Evolutionary conservation across 768 basidiomycete species (phyloP).

Genomic region (Lactifluus volemus): DNA sequence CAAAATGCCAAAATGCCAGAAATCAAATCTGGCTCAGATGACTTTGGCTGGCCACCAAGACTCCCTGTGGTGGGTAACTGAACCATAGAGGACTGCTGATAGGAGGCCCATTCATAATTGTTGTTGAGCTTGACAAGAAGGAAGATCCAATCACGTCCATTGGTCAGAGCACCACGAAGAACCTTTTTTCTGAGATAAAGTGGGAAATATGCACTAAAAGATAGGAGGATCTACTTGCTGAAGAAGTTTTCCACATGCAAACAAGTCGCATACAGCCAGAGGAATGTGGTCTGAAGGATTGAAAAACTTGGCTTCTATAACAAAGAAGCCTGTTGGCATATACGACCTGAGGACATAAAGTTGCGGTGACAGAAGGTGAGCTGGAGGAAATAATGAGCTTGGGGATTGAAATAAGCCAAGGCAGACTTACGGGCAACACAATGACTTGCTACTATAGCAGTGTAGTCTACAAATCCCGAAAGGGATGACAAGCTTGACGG

Average conservation of each 20-base stretch:
- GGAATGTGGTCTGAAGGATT: background rate
- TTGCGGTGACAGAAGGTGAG: background rate
- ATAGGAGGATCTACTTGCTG: background rate
- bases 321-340: background rate
- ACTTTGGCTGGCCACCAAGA: background rate
- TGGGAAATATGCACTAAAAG: background rate
- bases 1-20: background rate
- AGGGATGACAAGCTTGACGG: background rate
- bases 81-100: background rate
- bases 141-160: background rate
- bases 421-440: background rate
- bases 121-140: background rate
- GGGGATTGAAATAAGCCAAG: background rate
- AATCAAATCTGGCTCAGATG: background rate
- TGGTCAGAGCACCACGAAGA: background rate
- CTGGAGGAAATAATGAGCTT: background rate
- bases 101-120: background rate
- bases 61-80: background rate
- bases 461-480: background rate
- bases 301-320: background rate
- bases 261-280: background rate
- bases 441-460: background rate
- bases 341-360: background rate
- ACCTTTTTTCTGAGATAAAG: background rate
- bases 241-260: background rate